Percentiles rank a stretch among this genome's conserved stretches.
phyloP scores from a whole-genome alignment of 1,139 yeast species.

The Geotrichum europaeum region DNA sequence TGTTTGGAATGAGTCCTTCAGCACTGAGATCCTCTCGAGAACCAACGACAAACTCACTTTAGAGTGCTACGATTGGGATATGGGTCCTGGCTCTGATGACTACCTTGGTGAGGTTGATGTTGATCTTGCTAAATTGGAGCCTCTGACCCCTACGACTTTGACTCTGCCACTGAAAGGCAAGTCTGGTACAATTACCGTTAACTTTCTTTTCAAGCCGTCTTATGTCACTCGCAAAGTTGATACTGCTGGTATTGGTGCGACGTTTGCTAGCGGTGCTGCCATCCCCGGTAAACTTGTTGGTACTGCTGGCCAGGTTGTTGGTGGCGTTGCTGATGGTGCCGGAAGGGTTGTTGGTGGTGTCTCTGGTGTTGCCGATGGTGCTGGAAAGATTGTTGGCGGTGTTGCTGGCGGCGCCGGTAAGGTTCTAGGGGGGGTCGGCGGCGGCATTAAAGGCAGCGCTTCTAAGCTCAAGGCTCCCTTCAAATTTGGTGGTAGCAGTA shows the following conservation, averaged over 20 bases:
- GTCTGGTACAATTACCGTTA: conserved; percentile 57
- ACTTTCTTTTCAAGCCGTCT: conserved; percentile 60
- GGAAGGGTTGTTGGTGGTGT: conserved; percentile 41
- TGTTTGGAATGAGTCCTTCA: conserved; percentile 59
- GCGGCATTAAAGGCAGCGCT: conserved; percentile 2
- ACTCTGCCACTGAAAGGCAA: conserved; percentile 47
- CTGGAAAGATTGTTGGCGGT: conserved; percentile 5
- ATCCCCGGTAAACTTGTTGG: conserved; percentile 26
- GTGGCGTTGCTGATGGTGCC: conserved; percentile 36
- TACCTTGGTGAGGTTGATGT: conserved; percentile 60
- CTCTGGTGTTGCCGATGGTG: conserved; percentile 23
- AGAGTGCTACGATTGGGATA: conserved; percentile 81
- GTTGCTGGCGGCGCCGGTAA: conserved; percentile 23
- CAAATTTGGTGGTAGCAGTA: not conserved
- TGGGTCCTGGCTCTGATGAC: conserved; percentile 74
- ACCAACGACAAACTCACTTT: conserved; percentile 54
- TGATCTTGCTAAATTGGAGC: conserved; percentile 55
- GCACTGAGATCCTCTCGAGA: conserved; percentile 52
- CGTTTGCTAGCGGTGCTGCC: conserved; percentile 23
- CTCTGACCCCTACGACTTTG: conserved; percentile 48
- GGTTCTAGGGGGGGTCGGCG: conserved; percentile 18
- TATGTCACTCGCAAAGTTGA: conserved; percentile 47
- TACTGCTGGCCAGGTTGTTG: conserved; percentile 34
- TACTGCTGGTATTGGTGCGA: conserved; percentile 23
- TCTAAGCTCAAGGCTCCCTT: not conserved